Conservation (phyloP, 306 rosid species). For the Acacia crassicarpa region DNA sequence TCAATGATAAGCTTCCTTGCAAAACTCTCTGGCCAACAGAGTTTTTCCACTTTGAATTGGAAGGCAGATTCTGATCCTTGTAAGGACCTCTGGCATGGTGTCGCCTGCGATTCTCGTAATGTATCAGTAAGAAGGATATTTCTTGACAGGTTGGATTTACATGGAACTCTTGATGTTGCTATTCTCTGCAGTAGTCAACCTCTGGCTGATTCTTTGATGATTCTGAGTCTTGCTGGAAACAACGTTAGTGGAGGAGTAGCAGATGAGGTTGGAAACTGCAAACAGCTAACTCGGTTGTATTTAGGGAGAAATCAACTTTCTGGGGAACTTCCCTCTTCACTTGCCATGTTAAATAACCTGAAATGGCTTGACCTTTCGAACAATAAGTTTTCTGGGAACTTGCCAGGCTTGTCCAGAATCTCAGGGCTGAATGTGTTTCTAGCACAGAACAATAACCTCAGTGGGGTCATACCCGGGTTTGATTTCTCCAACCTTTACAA, state of each 20-base stretch:
- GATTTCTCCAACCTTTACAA: conserved; percentile 54
- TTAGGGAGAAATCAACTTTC: conserved; percentile 52
- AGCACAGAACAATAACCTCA: conserved; percentile 60
- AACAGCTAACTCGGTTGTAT: conserved; percentile 49
- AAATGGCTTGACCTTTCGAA: conserved; percentile 59
- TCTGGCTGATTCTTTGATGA: conserved; percentile 52
- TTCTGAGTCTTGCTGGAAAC: conserved; percentile 54
- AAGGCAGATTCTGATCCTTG: conserved; percentile 66
- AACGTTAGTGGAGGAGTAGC: conserved; percentile 51
- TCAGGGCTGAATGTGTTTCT: conserved; percentile 61
- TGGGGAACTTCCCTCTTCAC: conserved; percentile 61
- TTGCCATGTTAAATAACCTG: conserved; percentile 48
- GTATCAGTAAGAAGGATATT: conserved; percentile 33
- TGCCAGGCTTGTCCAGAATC: conserved; percentile 63
- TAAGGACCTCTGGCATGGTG: conserved; percentile 55
- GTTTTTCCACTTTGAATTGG: conserved; percentile 42
- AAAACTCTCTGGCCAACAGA: conserved; percentile 42
- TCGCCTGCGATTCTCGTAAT: conserved; percentile 46
- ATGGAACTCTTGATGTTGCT: conserved; percentile 55
- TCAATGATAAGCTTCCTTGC: conserved; percentile 54
- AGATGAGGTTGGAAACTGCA: conserved; percentile 49
- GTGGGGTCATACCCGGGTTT: conserved; percentile 53
- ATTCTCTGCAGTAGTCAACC: conserved; percentile 50
- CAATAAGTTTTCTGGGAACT: conserved; percentile 52
- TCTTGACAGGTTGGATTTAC: conserved; percentile 42